Evolutionary conservation across 345 rosid genomes (phyloP), one percentile per base, ranked within the genome.

Genomic region (Citrus reticulata): DNA sequence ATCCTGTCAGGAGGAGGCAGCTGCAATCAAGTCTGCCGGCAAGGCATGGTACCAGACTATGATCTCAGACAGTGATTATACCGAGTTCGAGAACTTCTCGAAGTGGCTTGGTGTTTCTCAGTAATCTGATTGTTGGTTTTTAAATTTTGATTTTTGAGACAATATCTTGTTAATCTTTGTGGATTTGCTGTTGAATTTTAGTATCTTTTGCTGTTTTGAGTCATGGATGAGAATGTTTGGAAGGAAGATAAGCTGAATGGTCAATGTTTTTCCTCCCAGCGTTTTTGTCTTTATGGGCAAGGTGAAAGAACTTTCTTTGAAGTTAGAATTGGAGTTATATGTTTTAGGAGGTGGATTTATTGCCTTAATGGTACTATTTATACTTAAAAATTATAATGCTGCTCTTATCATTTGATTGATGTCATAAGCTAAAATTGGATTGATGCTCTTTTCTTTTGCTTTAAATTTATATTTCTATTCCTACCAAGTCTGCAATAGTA

Each of bases 1-100:
- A 55, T 49, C 54, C 35, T 67, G 29, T 2, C 81, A 96, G 99
- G 99, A 96, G 91, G 97, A 94, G 75, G 93, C 94, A 9, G 67
- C 85, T 30, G 91, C 94, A 0, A 78, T 91, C 66, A 93, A 75
- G 88, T 87, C 94, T 13, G 98, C 98, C 2, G 98, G 99, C 5
- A 94, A 94, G 85, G 94, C 98, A 5, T 96, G 98, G 98, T 94
- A 92, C 77, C 78, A 89, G 73, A 94, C 98, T 0, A 96, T 96
- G 99, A 91, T 94, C 24, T 94, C 98, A 0, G 99, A 96, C 86
- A 85, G 93, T 55, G 99, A 96, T 71, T 96, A 91, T 88, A 90
- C 97, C 0, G 96, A 87, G 75, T 93, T 93, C 10, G 98, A 94
- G 60, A 89, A 85, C 84, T 93, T 93, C 94, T 49, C 95, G 10